These are phyloP conservation scores for Saccharomycopsis sp. DNA, from an alignment of 805 yeast genomes.

Conservation along the genomic window DNA sequence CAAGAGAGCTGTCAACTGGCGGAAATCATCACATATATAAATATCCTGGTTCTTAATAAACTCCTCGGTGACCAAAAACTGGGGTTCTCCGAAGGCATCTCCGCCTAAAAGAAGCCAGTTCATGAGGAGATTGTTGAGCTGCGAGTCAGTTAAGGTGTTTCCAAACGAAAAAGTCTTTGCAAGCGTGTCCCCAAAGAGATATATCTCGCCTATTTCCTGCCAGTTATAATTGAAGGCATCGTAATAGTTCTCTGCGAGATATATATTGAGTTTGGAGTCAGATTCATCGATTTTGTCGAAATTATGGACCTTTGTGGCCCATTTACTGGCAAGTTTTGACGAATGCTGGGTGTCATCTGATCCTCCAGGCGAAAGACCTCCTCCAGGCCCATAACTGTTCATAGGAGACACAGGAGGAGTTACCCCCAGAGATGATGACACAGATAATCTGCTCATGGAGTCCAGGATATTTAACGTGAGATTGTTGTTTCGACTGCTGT, in stretches of 20 bases:
- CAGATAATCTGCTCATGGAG: background rate
- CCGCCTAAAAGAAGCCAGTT: slow-evolving; percentile 20
- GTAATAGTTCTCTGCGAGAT: slow-evolving; percentile 15
- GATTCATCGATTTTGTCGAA: slow-evolving; percentile 17
- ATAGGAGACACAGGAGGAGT: background rate
- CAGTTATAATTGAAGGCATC: slow-evolving; percentile 17
- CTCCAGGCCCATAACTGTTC: background rate
- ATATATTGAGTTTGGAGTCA: slow-evolving; percentile 6
- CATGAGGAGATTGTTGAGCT: slow-evolving; percentile 8
- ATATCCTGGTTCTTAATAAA: slow-evolving; percentile 4
- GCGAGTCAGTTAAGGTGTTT: background rate
- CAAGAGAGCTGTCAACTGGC: slow-evolving; percentile 2
- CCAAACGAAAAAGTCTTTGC: slow-evolving; percentile 4
- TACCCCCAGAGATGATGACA: background rate
- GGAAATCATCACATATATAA: slow-evolving; percentile 4
- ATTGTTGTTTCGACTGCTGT: background rate
- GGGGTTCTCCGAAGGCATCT: slow-evolving; percentile 13
- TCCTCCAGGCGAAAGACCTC: background rate
- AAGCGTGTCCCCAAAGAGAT: slow-evolving; percentile 18
- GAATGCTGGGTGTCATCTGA: background rate
- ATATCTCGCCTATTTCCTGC: slow-evolving; percentile 16
- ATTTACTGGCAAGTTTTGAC: slow-evolving; percentile 6
- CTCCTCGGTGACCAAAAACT: slow-evolving; percentile 1
- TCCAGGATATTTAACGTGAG: background rate
- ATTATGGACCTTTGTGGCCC: slow-evolving; percentile 12